A percentile compares a stretch with the other conserved stretches of the same genome.
phyloP scores from a whole-genome alignment of 306 rosid species.

The Crotalaria pallida region DNA sequence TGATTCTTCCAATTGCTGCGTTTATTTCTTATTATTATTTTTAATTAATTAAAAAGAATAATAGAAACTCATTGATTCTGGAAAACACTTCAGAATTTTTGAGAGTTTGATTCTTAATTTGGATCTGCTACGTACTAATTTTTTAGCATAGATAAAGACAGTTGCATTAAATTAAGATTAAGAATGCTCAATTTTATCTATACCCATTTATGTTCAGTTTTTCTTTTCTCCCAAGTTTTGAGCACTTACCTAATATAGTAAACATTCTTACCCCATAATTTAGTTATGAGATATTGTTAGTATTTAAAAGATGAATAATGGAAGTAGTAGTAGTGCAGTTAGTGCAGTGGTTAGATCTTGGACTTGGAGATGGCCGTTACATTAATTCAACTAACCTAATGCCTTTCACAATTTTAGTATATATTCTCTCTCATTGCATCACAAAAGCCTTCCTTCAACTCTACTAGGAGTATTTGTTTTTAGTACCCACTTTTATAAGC shows the following conservation, averaged over 20 bases:
- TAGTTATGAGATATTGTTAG: not conserved
- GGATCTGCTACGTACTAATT: too few species aligned
- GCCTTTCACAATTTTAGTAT: conserved; percentile 14
- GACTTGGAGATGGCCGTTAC: conserved; percentile 18
- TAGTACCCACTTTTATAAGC: not conserved
- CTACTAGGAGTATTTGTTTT: not conserved
- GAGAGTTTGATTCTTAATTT: too few species aligned
- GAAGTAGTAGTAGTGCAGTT: not conserved
- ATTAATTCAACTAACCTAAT: not conserved
- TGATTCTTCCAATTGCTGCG: not conserved
- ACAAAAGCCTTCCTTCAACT: not conserved
- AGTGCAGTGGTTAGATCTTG: conserved; percentile 36
- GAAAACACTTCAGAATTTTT: too few species aligned
- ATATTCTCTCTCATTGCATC: not conserved
- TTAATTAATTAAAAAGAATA: not conserved
- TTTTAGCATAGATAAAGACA: conserved; percentile 3
- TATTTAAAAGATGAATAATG: not conserved
- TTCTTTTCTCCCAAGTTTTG: conserved; percentile 4
- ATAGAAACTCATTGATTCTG: conserved; percentile 6
- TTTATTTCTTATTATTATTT: too few species aligned
- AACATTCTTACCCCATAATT: not conserved
- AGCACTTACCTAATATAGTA: conserved; percentile 8
- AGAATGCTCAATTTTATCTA: conserved; percentile 13
- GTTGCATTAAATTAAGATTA: conserved; percentile 15
- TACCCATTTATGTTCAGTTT: not conserved